phyloP scores from a whole-genome alignment of 805 yeast species.

The Sungouiozyma ichnusensis region DNA sequence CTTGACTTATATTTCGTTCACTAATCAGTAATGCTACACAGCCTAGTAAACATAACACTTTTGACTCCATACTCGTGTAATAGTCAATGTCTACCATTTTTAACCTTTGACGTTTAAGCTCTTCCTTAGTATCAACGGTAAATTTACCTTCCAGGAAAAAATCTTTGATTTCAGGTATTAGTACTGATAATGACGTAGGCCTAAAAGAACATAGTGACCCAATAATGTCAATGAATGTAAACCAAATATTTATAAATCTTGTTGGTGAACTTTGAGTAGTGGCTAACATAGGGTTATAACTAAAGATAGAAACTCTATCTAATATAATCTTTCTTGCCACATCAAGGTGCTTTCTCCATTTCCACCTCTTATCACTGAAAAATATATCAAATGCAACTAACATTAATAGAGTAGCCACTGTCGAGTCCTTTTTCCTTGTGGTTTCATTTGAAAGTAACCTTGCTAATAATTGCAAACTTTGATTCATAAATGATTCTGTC shows the following conservation, averaged over 20 bases:
- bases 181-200: not conserved
- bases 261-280: conserved; percentile 19
- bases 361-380: conserved; percentile 33
- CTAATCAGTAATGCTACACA: conserved; percentile 36
- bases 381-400: conserved; percentile 47
- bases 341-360: conserved; percentile 54
- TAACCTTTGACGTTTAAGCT: conserved; percentile 13
- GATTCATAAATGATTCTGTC: conserved; percentile 38
- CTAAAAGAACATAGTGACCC: conserved; percentile 50
- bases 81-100: conserved; percentile 42
- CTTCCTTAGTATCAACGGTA: not conserved
- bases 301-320: conserved; percentile 5
- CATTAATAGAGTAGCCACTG: conserved; percentile 51
- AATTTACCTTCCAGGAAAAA: not conserved
- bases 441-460: conserved; percentile 38
- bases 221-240: conserved; percentile 54
- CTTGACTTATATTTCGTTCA: conserved; percentile 10
- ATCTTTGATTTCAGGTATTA: not conserved
- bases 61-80: conserved; percentile 56
- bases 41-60: conserved; percentile 47
- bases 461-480: conserved; percentile 49
- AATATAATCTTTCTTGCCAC: conserved; percentile 57
- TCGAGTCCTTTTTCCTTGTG: conserved; percentile 53
- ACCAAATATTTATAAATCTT: conserved; percentile 56
- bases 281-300: conserved; percentile 8